A percentile compares a stretch with the other conserved stretches of the same genome.
Evolutionary conservation across 1,284 basidiomycete genomes (phyloP).

Genomic region (Melanopsichium pennsylvanicum): DNA sequence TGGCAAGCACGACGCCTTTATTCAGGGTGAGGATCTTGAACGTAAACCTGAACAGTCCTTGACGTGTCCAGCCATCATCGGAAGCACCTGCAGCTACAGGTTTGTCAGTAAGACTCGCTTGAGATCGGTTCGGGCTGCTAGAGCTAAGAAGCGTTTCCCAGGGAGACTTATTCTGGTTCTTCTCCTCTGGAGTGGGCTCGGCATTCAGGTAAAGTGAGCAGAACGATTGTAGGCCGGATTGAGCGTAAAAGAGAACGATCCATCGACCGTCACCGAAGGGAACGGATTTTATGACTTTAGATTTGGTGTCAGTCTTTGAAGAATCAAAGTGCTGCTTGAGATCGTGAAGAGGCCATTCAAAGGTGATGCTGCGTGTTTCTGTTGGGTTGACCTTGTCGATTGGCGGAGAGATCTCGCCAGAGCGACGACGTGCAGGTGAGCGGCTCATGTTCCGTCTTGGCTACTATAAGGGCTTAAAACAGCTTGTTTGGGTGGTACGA

Average conservation of each 20-base stretch:
- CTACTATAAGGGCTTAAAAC: no score
- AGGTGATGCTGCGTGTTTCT: constrained; percentile 47
- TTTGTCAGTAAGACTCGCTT: constrained; percentile 12
- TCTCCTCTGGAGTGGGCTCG: constrained; percentile 50
- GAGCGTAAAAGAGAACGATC: constrained; percentile 60
- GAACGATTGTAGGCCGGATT: constrained; percentile 54
- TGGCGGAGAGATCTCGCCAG: constrained; percentile 15
- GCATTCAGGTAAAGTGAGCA: constrained; percentile 62
- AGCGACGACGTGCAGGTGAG: constrained; percentile 26
- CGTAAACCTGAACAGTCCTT: constrained; percentile 81
- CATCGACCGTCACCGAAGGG: constrained; percentile 55
- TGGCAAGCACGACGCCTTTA: constrained; percentile 69
- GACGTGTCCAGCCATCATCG: constrained; percentile 79
- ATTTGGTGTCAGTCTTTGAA: constrained; percentile 65
- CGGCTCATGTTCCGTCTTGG: no score
- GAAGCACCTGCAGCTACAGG: neutral
- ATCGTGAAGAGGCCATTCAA: constrained; percentile 60
- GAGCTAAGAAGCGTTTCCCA: constrained; percentile 25
- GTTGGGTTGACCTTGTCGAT: constrained; percentile 37
- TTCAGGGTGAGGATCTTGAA: constrained; percentile 73
- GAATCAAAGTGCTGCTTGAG: constrained; percentile 66
- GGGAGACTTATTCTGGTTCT: constrained; percentile 26
- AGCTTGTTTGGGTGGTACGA: no score
- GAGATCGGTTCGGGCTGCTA: constrained; percentile 9
- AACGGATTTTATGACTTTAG: constrained; percentile 65